Percentiles rank a stretch among this genome's conserved stretches.
These are phyloP conservation scores for Lathyrus aphaca DNA, from an alignment of 306 rosid genomes.

Conservation along the genomic window DNA sequence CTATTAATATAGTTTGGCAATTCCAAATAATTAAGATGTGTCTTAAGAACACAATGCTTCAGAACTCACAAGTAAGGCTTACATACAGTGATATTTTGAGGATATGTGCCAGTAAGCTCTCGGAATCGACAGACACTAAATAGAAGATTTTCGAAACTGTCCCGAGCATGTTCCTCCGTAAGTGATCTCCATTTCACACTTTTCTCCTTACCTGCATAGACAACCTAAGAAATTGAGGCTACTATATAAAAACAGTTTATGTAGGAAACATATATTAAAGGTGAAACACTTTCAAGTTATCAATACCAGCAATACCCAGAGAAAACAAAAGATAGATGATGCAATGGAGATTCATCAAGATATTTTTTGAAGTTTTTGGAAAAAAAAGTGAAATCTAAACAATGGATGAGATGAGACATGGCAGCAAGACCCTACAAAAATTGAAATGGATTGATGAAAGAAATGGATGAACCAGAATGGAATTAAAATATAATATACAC, in stretches of 20 bases:
- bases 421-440: background rate
- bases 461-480: background rate
- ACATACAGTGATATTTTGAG: slow-evolving; percentile 83
- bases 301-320: slow-evolving; percentile 1
- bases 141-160: slow-evolving; percentile 95
- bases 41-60: slow-evolving; percentile 15
- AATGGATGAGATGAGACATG: background rate
- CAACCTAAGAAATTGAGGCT: slow-evolving; percentile 18
- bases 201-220: slow-evolving; percentile 61
- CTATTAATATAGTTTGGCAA: slow-evolving; percentile 8
- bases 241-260: slow-evolving; percentile 10
- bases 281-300: slow-evolving; percentile 3
- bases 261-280: slow-evolving; percentile 9
- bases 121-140: slow-evolving; percentile 92
- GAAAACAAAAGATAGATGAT: slow-evolving; percentile 14
- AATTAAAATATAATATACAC: background rate
- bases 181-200: slow-evolving; percentile 75
- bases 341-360: slow-evolving; percentile 10
- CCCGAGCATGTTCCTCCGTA: slow-evolving; percentile 96
- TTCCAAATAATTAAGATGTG: background rate
- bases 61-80: slow-evolving; percentile 17
- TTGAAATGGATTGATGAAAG: background rate
- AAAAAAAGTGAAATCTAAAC: background rate
- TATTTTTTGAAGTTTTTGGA: background rate
- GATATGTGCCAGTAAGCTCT: slow-evolving; percentile 85